A percentile compares a stretch with the other conserved stretches of the same genome.
phyloP scores from a whole-genome alignment of 73 alveolate genomes.

The Symbiodinium pilosum region DNA sequence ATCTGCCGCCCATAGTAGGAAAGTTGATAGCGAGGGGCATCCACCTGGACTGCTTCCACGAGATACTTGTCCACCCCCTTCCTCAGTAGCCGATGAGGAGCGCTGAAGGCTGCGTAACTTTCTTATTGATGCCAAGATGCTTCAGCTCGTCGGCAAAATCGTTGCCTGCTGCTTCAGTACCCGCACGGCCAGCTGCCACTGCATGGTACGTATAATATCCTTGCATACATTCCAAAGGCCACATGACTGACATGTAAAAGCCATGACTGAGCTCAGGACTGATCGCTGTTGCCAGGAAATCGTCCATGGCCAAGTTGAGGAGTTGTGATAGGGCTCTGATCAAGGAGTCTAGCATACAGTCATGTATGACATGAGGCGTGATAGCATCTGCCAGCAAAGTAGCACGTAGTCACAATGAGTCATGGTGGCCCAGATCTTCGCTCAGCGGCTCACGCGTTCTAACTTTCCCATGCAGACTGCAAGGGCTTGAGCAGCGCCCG shows the following conservation, averaged over 20 bases:
- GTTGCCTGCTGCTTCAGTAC: not conserved
- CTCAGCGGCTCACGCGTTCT: too few species aligned
- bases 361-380: too few species aligned
- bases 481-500: too few species aligned
- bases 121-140: not conserved
- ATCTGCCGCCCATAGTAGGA: too few species aligned
- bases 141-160: not conserved
- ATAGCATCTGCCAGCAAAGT: too few species aligned
- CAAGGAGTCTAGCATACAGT: too few species aligned
- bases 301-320: conserved; percentile 1
- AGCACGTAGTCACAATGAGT: too few species aligned
- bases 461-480: too few species aligned
- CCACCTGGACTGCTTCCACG: not conserved
- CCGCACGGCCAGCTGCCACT: not conserved
- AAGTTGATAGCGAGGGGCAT: not conserved
- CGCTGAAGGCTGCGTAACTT: too few species aligned
- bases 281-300: not conserved
- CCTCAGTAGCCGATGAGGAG: too few species aligned
- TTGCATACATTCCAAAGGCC: not conserved
- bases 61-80: not conserved
- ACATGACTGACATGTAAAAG: not conserved
- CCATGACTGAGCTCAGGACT: not conserved
- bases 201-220: not conserved
- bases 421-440: too few species aligned
- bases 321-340: too few species aligned